Evolutionary conservation across 192 early-diverging fungal genomes (phyloP), one percentile per base, ranked within the genome.

Genomic region (Rhizoclosmatium sp.): DNA sequence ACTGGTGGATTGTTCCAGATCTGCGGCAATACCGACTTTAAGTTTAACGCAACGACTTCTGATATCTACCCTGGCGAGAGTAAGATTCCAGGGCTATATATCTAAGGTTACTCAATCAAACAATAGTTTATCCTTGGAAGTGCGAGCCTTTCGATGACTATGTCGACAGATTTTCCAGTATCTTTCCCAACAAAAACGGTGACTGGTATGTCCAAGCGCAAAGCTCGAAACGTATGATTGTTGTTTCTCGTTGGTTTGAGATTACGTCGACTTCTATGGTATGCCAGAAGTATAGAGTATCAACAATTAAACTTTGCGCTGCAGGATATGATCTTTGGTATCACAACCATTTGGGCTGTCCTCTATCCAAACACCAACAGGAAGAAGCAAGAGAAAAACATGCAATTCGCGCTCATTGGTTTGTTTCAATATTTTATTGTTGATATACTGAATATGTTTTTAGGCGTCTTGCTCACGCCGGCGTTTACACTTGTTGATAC

Each of bases 1-100:
- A 45, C 44, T 45, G 72, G 72, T 14, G 72, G 72, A 7, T 45
- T 75, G 39, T 75, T 75, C 46, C 72, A 75, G 45, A 62, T 75
- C 72, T 75, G 72, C 45, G 72, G 72, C 19, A 47, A 45, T 42
- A 14, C 19, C 5, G 58, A 75, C 59, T 62, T 75, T 31, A 44
- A 9, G 7, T 75, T 61, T 44, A 49, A 49, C 41, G 10, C 39
- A 39, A 39, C 60, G 2, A 72, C 62, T 10, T 65, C 62, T 10
- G 9, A 23, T 10, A 65, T 65, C 62, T 31, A 65, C 39, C 62
- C 54, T 31, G 31, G 31, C 31, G 31, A 31, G 31, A 31, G 31
- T 31, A 31, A 31, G 31, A 31, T 31, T 31, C 31, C 31, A 31
- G 0, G 31, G 31, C 31, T 31, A 31, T 31, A 31, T 0, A 31